These are phyloP conservation scores for Aspergillus ruber DNA, from an alignment of 2,329 filamentous ascomycete species.

Conservation along the genomic window DNA sequence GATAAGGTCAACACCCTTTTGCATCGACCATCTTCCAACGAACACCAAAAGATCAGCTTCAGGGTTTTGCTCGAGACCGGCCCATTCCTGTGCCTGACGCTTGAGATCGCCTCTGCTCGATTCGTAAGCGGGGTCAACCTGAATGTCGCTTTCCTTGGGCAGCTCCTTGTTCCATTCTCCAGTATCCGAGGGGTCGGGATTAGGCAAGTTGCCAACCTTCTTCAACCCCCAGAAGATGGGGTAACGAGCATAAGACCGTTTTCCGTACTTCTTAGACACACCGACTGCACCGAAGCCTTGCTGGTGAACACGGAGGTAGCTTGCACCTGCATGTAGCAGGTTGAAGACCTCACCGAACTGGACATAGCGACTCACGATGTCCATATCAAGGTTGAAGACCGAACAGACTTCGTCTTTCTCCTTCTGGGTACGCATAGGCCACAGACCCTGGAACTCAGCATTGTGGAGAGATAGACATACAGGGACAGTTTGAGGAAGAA, in stretches of 20 bases:
- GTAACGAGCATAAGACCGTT: constrained; percentile 59
- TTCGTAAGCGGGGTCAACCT: constrained; percentile 52
- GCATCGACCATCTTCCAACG: constrained; percentile 63
- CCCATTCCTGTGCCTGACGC: constrained; percentile 61
- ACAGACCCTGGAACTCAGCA: constrained; percentile 63
- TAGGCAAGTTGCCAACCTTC: constrained; percentile 57
- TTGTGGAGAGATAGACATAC: constrained; percentile 61
- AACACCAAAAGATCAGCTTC: constrained; percentile 62
- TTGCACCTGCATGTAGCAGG: constrained; percentile 59
- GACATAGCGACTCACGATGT: constrained; percentile 55
- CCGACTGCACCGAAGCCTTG: constrained; percentile 63
- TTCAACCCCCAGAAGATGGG: constrained; percentile 64
- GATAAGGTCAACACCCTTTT: constrained; percentile 63
- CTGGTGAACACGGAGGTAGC: constrained; percentile 60
- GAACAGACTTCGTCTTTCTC: constrained; percentile 59
- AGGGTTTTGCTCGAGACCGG: constrained; percentile 55
- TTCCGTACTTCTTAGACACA: constrained; percentile 63
- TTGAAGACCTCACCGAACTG: constrained; percentile 67
- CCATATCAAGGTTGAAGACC: constrained; percentile 56
- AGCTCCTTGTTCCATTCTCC: constrained; percentile 54
- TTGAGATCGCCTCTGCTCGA: constrained; percentile 48
- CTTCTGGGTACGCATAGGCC: constrained; percentile 58
- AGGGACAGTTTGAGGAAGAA: constrained; percentile 57
- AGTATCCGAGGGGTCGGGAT: constrained; percentile 60
- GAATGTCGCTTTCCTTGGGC: constrained; percentile 43